Base-by-base conservation (phyloP, 352 stramenopile species). In the Pseudoperonospora humuli region DNA sequence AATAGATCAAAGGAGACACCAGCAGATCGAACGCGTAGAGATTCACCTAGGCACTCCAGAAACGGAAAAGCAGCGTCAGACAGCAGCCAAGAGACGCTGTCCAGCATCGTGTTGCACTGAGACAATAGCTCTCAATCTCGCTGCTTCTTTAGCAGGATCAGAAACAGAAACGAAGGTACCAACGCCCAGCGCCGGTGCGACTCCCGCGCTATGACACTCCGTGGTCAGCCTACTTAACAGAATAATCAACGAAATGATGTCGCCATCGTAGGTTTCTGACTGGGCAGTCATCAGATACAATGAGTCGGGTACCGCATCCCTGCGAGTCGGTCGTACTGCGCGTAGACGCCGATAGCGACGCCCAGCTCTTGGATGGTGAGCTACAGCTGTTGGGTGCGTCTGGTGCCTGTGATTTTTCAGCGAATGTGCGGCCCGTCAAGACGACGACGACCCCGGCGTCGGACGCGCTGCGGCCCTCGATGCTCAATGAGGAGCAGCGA, bases 1-100 rank as follows among this genome's bases (percentile, higher is more conserved):
- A 43, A 50, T 79, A 79, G 43, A 76, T 58, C n/a, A 67, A 20
- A 8, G 68, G 68, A 59, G 72, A 79, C 21, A 72, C 39, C 19
- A 76, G 15, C 28, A 80, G 49, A 39, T 80, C 68, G 31, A 76
- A 74, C 13, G 36, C 23, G 45, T 74, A 74, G 26, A 70, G 72
- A 9, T 75, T 55, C 27, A 58, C 64, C 64, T 13, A 76, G 52
- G 37, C 68, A 79, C 44, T 43, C 35, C 21, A 79, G 48, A 29
- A 76, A 62, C 24, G 64, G 59, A 15, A 50, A 50, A 29, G 74
- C 51, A n/a, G 33, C 39, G 2, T 50, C 42, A 0, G 64, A 17
- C 1, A 33, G 21, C 35, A 76, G 42, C 62, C 57, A 70, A 2
- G 72, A 37, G 37, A 62, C 41, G 36, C 46, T 35, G 46, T 75